phyloP scores from a whole-genome alignment of 179 eudicot genomes.

The Spinacia oleracea region DNA sequence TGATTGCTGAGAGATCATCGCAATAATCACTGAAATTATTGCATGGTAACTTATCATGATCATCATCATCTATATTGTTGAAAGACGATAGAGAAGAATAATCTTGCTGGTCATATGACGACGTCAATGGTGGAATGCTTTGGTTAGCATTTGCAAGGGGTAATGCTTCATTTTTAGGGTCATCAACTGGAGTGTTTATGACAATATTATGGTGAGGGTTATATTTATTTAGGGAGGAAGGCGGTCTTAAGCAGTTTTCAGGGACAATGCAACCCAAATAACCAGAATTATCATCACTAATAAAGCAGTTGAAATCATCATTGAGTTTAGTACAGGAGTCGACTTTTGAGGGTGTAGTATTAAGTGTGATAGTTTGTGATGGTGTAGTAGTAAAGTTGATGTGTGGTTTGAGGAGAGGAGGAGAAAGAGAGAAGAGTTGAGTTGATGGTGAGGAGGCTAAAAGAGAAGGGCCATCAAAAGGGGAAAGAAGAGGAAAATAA shows the following conservation, averaged over 20 bases:
- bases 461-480: constrained; percentile 37
- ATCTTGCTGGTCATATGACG: background rate
- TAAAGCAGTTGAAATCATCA: constrained; percentile 31
- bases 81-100: background rate
- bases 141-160: background rate
- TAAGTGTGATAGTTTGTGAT: background rate
- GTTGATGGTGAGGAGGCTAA: constrained; percentile 25
- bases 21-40: background rate
- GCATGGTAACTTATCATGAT: constrained; percentile 31
- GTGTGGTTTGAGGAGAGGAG: background rate
- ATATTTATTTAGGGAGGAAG: constrained; percentile 18
- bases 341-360: constrained; percentile 15
- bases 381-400: background rate
- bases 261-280: constrained; percentile 81
- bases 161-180: constrained; percentile 9
- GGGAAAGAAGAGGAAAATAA: constrained; percentile 35
- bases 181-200: background rate
- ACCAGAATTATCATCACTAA: constrained; percentile 54
- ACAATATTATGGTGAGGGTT: constrained; percentile 5
- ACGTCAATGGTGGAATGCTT: constrained; percentile 10
- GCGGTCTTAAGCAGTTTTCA: constrained; percentile 65
- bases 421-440: constrained; percentile 23
- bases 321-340: constrained; percentile 29
- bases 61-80: background rate
- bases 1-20: constrained; percentile 37